Percentiles rank a stretch among this genome's conserved stretches.
Conservation (phyloP, 1,284 basidiomycete genomes). For the Irpex rosettiformis region DNA sequence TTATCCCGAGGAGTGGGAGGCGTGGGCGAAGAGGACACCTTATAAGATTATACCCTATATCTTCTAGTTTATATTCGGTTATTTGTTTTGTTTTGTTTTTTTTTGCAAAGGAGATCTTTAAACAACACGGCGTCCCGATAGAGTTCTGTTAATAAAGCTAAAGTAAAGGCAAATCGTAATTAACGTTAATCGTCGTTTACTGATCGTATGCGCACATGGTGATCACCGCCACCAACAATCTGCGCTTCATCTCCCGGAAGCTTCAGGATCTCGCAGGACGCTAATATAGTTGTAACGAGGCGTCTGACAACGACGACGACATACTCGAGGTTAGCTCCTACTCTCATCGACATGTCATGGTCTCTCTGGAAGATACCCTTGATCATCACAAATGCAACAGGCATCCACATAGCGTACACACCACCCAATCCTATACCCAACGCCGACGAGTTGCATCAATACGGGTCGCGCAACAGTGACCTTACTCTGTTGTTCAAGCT, state of each 20-base stretch:
- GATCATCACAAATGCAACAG: not conserved
- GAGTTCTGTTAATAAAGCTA: not conserved
- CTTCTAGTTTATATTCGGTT: too few species aligned
- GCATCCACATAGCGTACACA: not conserved
- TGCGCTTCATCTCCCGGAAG: not conserved
- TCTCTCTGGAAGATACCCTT: slow-evolving; percentile 7
- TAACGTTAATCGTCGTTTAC: too few species aligned
- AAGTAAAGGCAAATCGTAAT: not conserved
- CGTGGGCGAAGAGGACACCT: slow-evolving; percentile 1
- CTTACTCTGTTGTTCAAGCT: not conserved
- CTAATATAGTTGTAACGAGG: too few species aligned
- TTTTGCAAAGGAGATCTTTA: not conserved
- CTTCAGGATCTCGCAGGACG: not conserved
- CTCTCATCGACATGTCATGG: not conserved
- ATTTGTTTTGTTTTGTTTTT: not conserved
- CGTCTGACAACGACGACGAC: not conserved
- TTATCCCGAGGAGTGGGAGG: not conserved
- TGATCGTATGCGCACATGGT: too few species aligned
- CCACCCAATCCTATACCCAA: slow-evolving; percentile 2
- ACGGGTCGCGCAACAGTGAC: not conserved
- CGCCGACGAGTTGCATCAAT: not conserved
- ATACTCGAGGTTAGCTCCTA: not conserved
- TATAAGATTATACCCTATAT: not conserved
- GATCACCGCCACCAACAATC: not conserved
- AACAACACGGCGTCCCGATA: too few species aligned